These are phyloP conservation scores for Ogataea parapolymorpha DNA, from an alignment of 805 yeast species.

Conservation along the genomic window DNA sequence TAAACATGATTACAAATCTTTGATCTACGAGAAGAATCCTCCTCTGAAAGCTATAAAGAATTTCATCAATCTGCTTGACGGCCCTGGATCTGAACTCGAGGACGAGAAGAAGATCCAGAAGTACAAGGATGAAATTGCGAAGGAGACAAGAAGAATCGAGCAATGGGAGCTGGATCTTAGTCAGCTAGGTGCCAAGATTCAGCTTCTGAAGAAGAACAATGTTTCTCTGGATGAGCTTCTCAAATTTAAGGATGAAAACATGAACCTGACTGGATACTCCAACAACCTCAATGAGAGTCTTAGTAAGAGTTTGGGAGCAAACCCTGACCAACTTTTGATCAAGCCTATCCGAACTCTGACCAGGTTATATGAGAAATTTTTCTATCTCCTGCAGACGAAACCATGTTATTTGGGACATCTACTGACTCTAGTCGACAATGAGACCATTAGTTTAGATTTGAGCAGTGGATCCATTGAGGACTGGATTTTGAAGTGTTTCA, in stretches of 20 bases:
- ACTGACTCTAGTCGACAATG: conserved; percentile 34
- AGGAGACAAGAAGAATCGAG: conserved; percentile 67
- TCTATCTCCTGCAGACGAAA: conserved; percentile 81
- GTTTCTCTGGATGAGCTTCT: conserved; percentile 69
- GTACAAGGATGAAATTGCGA: conserved; percentile 63
- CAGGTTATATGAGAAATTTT: conserved; percentile 70
- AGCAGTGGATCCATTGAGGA: conserved; percentile 32
- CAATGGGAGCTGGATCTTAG: conserved; percentile 70
- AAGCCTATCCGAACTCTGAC: conserved; percentile 48
- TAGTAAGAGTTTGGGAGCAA: conserved; percentile 20
- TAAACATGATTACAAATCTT: conserved; percentile 67
- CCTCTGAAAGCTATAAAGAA: conserved; percentile 71
- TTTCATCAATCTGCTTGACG: conserved; percentile 69
- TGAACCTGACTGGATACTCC: conserved; percentile 27
- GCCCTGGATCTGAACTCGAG: conserved; percentile 63
- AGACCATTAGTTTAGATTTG: conserved; percentile 16
- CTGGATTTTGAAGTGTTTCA: conserved; percentile 34
- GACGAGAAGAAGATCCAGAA: conserved; percentile 69
- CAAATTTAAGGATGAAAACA: conserved; percentile 36
- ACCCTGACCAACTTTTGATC: conserved; percentile 25
- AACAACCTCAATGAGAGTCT: conserved; percentile 24
- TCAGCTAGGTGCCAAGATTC: conserved; percentile 73
- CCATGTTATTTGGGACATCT: conserved; percentile 66
- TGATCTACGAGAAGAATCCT: conserved; percentile 71
- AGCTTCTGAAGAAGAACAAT: conserved; percentile 73